phyloP scores from a whole-genome alignment of 306 rosid species.

The Trifolium subterraneum region DNA sequence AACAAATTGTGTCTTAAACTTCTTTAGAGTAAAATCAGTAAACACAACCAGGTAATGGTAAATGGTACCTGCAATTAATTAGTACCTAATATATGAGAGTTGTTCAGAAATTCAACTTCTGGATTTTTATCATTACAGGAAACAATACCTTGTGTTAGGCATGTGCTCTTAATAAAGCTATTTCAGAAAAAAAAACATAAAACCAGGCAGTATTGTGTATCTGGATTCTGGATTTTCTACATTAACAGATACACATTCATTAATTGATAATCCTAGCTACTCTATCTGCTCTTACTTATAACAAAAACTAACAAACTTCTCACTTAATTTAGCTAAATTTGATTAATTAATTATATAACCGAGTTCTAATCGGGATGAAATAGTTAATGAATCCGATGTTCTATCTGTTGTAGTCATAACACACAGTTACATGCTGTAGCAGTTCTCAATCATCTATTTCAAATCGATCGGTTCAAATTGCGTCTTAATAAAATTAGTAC shows the following conservation, averaged over 20 bases:
- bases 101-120: neutral
- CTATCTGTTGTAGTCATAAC: too few relatives aligned
- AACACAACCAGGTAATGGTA: slow-evolving; percentile 1
- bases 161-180: slow-evolving; percentile 3
- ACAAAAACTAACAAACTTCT: too few relatives aligned
- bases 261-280: neutral
- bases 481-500: too few relatives aligned
- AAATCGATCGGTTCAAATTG: too few relatives aligned
- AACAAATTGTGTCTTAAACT: neutral
- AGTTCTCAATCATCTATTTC: too few relatives aligned
- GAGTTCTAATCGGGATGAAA: too few relatives aligned
- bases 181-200: neutral
- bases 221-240: neutral
- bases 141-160: neutral
- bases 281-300: too few relatives aligned
- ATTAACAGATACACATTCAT: neutral
- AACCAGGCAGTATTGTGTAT: neutral
- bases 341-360: too few relatives aligned
- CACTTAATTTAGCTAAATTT: too few relatives aligned
- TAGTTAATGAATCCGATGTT: too few relatives aligned
- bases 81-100: neutral
- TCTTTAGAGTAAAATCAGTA: neutral
- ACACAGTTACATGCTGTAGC: too few relatives aligned
- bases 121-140: neutral
- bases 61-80: slow-evolving; percentile 1